Evolutionary conservation across 192 early-diverging fungal species (phyloP), one percentile per base, ranked within the genome.

Genomic region (Umbelopsis isabellina): DNA sequence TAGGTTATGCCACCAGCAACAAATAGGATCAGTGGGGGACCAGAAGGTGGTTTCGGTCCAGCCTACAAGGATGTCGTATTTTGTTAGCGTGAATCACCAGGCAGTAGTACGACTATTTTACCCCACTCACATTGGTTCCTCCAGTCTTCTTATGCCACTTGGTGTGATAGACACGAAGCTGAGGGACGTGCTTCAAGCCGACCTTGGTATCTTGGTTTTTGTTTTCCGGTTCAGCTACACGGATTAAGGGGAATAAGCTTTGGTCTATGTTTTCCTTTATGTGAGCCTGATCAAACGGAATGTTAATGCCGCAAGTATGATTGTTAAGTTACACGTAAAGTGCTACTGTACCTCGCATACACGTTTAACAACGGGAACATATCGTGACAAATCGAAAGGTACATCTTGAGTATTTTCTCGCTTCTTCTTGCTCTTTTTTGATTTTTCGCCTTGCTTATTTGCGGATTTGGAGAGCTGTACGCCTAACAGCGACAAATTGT

Each of bases 1-100:
- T 88, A 90, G 4, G 89, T 88, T 21, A 91, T 74, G 20, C 94
- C 94, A 35, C 94, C 94, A 47, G 92, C 82, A n/a, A 95, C 83
- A 72, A 96, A 95, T n/a, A 96, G 75, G 53, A 94, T 85, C 18
- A 93, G 88, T 72, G 41, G 87, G 73, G 47, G 90, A 85, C 71
- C 81, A 65, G 58, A 83, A 72, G 67, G 75, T 67, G 64, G 83
- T 67, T 79, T 82, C 2, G 79, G 44, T 4, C 73, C 81, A 35
- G 71, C 65, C 27, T 73, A 61, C 18, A 33, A 33, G 20, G 2
- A 15, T 33, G 13, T 10, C n/a, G 27, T 30, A 49, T 15, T 8
- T 65, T 25, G 33, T 72, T 23, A 66, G 48, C 46, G 20, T 2
- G 6, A 41, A 30, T 30, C 12, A 21, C 37, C 82, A 87, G 11